Conservation (phyloP, 208 protist species). For the Trypanosoma cruzi region DNA sequence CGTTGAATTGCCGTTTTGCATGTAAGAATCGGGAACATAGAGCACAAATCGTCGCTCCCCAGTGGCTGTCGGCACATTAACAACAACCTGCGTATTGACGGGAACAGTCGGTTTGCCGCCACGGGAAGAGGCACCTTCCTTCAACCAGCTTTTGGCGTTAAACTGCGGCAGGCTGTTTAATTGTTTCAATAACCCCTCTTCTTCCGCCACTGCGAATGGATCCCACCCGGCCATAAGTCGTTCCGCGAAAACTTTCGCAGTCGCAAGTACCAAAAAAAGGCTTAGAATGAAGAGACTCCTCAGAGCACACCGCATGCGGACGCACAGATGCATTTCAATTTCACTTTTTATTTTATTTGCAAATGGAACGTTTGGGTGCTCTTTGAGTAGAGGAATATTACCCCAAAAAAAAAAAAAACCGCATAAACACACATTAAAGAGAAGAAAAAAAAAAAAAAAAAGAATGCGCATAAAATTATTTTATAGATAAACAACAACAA, state of each 20-base stretch:
- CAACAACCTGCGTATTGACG: conserved; percentile 31
- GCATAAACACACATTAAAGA: no score
- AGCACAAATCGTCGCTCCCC: conserved; percentile 38
- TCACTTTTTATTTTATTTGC: neutral
- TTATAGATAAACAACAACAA: no score
- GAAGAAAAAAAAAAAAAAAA: neutral
- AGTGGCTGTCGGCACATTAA: conserved; percentile 34
- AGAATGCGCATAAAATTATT: neutral
- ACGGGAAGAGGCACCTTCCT: neutral
- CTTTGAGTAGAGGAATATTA: neutral
- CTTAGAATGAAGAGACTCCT: neutral
- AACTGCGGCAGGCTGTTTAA: neutral
- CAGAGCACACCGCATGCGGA: neutral
- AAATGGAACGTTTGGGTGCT: neutral
- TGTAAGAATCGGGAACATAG: conserved; percentile 46
- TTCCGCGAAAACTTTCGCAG: no score
- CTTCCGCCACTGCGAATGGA: neutral
- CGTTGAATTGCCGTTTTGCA: neutral
- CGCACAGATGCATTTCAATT: neutral
- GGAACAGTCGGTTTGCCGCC: conserved; percentile 24
- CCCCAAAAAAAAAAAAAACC: no score
- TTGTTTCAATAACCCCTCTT: neutral
- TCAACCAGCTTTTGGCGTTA: neutral
- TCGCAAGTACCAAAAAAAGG: neutral
- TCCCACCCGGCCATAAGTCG: neutral